Evolutionary conservation across 1,284 basidiomycete species (phyloP).

Genomic region (Neolentinus lepideus): DNA sequence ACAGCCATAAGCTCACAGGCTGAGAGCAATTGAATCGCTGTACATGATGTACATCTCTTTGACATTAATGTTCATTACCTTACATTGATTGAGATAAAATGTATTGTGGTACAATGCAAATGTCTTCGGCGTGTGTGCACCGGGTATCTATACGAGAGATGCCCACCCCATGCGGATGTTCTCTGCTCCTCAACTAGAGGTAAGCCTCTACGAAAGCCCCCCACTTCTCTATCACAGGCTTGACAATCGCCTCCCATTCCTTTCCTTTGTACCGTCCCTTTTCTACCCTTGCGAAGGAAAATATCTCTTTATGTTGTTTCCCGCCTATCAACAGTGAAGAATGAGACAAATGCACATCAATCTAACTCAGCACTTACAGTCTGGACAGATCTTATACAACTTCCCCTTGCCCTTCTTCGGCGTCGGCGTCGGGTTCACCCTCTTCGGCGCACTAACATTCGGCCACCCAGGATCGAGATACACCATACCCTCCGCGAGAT

Average conservation of each 20-base stretch:
- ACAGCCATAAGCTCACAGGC: too few relatives aligned
- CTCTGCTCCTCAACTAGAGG: constrained; percentile 10
- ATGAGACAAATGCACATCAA: neutral
- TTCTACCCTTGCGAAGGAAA: constrained; percentile 50
- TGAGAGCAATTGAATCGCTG: too few relatives aligned
- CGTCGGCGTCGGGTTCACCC: constrained; percentile 8
- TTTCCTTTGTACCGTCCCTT: constrained; percentile 45
- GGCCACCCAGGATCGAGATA: constrained; percentile 50
- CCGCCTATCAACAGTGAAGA: constrained; percentile 35
- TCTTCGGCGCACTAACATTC: constrained; percentile 17
- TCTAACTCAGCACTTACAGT: constrained; percentile 26
- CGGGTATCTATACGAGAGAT: too few relatives aligned
- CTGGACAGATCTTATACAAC: constrained; percentile 19
- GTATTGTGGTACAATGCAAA: too few relatives aligned
- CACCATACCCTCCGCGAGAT: constrained; percentile 48
- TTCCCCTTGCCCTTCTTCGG: constrained; percentile 11
- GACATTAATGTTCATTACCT: too few relatives aligned
- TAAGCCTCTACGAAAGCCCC: constrained; percentile 43
- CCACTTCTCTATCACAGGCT: constrained; percentile 71
- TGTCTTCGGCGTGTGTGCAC: too few relatives aligned
- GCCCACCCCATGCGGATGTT: too few relatives aligned
- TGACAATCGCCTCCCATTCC: constrained; percentile 70
- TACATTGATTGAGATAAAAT: too few relatives aligned
- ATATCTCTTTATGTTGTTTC: constrained; percentile 65
- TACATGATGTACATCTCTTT: too few relatives aligned